Conservation (phyloP, 208 protist genomes). For the Porcisia deanei region DNA sequence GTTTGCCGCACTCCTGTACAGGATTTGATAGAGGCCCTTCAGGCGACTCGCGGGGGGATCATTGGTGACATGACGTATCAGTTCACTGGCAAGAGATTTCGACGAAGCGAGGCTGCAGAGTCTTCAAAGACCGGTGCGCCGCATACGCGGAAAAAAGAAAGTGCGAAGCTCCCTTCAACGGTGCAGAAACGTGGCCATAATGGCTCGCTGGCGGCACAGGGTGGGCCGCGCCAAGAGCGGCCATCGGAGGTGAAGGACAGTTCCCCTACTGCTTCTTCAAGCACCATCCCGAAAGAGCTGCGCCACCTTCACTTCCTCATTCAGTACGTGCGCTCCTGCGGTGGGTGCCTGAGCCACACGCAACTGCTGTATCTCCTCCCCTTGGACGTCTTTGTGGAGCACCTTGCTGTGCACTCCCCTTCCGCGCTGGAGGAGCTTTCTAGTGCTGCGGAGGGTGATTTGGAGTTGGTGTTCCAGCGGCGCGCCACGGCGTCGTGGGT, state of each 20-base stretch:
- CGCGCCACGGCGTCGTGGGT: conserved; percentile 71
- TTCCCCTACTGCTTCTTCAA: not conserved
- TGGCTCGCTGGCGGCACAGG: not conserved
- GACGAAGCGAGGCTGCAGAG: conserved; percentile 10
- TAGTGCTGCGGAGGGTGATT: not conserved
- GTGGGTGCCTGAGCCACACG: conserved; percentile 77
- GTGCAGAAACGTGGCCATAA: not conserved
- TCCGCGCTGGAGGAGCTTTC: not conserved
- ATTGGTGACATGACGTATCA: conserved; percentile 73
- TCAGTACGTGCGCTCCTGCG: conserved; percentile 68
- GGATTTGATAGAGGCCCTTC: conserved; percentile 60
- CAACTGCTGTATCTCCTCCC: conserved; percentile 75
- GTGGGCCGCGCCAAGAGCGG: not conserved
- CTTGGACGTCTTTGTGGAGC: conserved; percentile 75
- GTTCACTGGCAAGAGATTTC: conserved; percentile 59
- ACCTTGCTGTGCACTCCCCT: conserved; percentile 17
- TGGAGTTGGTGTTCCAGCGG: conserved; percentile 37
- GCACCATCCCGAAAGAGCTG: conserved; percentile 27
- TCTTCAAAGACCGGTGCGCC: not conserved
- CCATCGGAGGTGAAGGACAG: not conserved
- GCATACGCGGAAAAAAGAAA: not conserved
- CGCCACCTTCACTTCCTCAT: conserved; percentile 58
- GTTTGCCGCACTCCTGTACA: conserved; percentile 58
- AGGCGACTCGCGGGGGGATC: conserved; percentile 52
- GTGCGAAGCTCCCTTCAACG: not conserved